These are phyloP conservation scores for Salinomyces thailandicus DNA, from an alignment of 2,329 filamentous ascomycete genomes.

Conservation along the genomic window DNA sequence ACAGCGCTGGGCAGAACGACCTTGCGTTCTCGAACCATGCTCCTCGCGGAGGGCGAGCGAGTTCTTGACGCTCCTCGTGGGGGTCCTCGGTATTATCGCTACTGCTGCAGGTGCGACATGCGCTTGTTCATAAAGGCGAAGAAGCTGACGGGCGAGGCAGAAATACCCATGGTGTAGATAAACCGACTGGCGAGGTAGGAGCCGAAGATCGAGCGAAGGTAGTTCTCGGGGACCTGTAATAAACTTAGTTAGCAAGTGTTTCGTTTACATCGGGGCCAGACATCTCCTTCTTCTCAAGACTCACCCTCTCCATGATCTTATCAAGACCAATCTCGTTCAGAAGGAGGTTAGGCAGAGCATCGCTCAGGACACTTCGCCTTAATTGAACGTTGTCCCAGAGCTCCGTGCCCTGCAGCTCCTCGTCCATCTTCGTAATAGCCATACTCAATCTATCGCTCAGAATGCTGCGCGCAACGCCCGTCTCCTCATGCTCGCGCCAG, in stretches of 20 bases:
- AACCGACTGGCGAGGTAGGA: slow-evolving; percentile 91
- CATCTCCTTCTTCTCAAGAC: slow-evolving; percentile 22
- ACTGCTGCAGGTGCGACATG: slow-evolving; percentile 29
- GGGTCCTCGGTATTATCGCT: neutral
- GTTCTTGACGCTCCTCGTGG: no score
- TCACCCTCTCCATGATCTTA: slow-evolving; percentile 67
- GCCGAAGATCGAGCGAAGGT: slow-evolving; percentile 90
- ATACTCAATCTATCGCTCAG: slow-evolving; percentile 82
- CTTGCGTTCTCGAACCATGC: no score
- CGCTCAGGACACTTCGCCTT: slow-evolving; percentile 64
- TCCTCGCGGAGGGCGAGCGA: no score
- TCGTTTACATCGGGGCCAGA: neutral
- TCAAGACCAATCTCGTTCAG: slow-evolving; percentile 85
- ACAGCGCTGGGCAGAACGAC: no score
- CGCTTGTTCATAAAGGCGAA: slow-evolving; percentile 67
- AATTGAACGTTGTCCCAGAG: slow-evolving; percentile 78
- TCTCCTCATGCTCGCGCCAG: slow-evolving; percentile 85
- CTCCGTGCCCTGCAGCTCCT: slow-evolving; percentile 87
- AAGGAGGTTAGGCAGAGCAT: slow-evolving; percentile 76
- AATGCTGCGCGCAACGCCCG: slow-evolving; percentile 68
- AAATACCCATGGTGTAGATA: slow-evolving; percentile 89
- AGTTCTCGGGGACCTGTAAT: slow-evolving; percentile 68
- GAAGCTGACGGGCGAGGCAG: slow-evolving; percentile 92
- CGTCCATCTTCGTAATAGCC: slow-evolving; percentile 92
- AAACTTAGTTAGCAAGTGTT: neutral